phyloP scores from a whole-genome alignment of 2,329 filamentous ascomycete genomes.

The Coniochaeta sp. region DNA sequence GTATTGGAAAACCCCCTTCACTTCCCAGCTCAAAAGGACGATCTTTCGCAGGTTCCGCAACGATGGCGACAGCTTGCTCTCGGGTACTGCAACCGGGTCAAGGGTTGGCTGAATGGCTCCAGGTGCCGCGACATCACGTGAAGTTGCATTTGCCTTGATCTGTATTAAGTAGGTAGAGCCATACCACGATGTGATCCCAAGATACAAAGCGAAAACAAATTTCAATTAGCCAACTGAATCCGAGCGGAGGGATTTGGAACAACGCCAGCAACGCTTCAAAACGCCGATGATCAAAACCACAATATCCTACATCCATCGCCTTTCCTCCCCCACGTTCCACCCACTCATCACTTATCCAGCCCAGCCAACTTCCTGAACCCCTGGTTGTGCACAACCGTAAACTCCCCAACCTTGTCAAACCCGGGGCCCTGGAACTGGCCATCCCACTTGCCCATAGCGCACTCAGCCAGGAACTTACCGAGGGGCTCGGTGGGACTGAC shows the following conservation, averaged over 20 bases:
- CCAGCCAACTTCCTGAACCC: slow-evolving; percentile 26
- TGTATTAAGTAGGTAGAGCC: too few species aligned
- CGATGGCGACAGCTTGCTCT: too few species aligned
- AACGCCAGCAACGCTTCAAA: background rate
- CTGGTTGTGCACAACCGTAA: slow-evolving; percentile 26
- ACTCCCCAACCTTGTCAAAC: slow-evolving; percentile 23
- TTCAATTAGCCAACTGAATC: too few species aligned
- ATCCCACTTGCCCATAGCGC: slow-evolving; percentile 34
- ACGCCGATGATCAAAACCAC: background rate
- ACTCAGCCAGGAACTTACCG: slow-evolving; percentile 33
- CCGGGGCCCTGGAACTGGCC: slow-evolving; percentile 16
- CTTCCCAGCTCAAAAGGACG: too few species aligned
- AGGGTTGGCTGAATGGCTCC: too few species aligned
- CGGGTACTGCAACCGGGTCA: too few species aligned
- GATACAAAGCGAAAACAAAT: too few species aligned
- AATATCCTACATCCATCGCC: background rate
- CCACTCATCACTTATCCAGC: slow-evolving; percentile 6
- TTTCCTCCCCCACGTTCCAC: background rate
- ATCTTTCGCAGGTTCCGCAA: too few species aligned
- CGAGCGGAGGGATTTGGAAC: too few species aligned
- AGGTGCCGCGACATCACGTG: background rate
- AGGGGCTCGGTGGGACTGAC: slow-evolving; percentile 35
- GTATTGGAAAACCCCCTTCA: too few species aligned
- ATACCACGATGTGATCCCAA: too few species aligned
- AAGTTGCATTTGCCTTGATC: background rate